These are phyloP conservation scores for Fusarium ramigenum DNA, from an alignment of 2,329 filamentous ascomycete genomes.

Conservation along the genomic window DNA sequence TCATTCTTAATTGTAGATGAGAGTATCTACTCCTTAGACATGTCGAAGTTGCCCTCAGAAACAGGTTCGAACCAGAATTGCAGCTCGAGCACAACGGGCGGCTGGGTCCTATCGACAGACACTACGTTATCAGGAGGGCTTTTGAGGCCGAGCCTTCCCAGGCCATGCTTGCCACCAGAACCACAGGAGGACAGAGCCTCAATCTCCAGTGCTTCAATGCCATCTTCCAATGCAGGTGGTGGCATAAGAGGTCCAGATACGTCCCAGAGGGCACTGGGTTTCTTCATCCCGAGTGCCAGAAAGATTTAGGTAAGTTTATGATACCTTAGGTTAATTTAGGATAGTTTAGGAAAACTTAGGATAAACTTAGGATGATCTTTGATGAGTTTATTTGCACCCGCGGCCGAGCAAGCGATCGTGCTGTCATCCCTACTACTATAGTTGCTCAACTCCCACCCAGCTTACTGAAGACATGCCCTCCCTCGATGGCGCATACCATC, in stretches of 20 bases:
- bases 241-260: not conserved
- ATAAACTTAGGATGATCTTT: not conserved
- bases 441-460: not conserved
- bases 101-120: not conserved
- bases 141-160: not conserved
- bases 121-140: not conserved
- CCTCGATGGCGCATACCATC: not conserved
- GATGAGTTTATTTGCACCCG: not conserved
- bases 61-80: not conserved
- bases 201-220: not conserved
- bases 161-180: not conserved
- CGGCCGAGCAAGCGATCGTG: not conserved
- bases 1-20: not conserved
- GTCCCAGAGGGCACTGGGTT: rapidly evolving
- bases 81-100: not conserved
- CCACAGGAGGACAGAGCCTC: not conserved
- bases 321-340: not conserved
- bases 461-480: not conserved
- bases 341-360: not conserved
- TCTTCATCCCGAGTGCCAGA: not conserved
- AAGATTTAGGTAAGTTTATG: not conserved
- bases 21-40: not conserved
- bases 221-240: rapidly evolving
- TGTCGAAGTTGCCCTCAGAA: not conserved
- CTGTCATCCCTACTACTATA: rapidly evolving